Percentiles rank a stretch among this genome's conserved stretches.
These are phyloP conservation scores for Pseudopithomyces chartarum DNA, from an alignment of 2,329 filamentous ascomycete species.

Conservation along the genomic window DNA sequence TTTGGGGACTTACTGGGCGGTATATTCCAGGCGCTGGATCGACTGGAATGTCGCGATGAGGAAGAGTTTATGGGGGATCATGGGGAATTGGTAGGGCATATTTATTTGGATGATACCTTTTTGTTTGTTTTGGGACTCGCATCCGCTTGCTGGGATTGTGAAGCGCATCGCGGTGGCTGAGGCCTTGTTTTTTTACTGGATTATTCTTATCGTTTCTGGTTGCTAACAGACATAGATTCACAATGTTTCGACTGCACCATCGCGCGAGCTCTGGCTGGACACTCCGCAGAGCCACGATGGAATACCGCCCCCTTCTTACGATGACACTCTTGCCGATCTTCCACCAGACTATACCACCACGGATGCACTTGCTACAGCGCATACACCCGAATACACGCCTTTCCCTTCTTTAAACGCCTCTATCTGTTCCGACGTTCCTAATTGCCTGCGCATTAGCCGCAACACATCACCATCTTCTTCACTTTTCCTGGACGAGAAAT, in stretches of 20 bases:
- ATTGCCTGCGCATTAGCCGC: slow-evolving; percentile 35
- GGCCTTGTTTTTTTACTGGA: neutral
- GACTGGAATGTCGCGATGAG: slow-evolving; percentile 33
- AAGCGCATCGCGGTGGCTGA: slow-evolving; percentile 1
- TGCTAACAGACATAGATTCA: slow-evolving; percentile 35
- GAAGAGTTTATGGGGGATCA: slow-evolving; percentile 21
- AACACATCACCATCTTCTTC: slow-evolving; percentile 35
- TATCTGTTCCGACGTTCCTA: slow-evolving; percentile 33
- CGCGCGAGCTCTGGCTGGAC: slow-evolving; percentile 33
- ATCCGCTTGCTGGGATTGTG: slow-evolving; percentile 9
- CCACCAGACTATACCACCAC: slow-evolving; percentile 53
- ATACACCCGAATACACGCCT: slow-evolving; percentile 35
- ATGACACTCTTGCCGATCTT: slow-evolving; percentile 49
- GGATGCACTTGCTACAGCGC: slow-evolving; percentile 47
- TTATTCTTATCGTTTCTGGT: neutral
- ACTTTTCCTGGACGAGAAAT: slow-evolving; percentile 39
- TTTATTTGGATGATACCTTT: slow-evolving; percentile 26
- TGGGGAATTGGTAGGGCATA: slow-evolving; percentile 38
- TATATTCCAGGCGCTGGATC: slow-evolving; percentile 33
- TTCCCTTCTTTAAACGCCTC: slow-evolving; percentile 40
- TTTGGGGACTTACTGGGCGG: slow-evolving; percentile 29
- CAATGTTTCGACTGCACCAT: slow-evolving; percentile 24
- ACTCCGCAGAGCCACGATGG: slow-evolving; percentile 24
- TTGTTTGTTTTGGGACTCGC: slow-evolving; percentile 20
- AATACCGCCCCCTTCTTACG: slow-evolving; percentile 48